phyloP scores from a whole-genome alignment of 1,284 basidiomycete species.

The Apiotrichum siamense region DNA sequence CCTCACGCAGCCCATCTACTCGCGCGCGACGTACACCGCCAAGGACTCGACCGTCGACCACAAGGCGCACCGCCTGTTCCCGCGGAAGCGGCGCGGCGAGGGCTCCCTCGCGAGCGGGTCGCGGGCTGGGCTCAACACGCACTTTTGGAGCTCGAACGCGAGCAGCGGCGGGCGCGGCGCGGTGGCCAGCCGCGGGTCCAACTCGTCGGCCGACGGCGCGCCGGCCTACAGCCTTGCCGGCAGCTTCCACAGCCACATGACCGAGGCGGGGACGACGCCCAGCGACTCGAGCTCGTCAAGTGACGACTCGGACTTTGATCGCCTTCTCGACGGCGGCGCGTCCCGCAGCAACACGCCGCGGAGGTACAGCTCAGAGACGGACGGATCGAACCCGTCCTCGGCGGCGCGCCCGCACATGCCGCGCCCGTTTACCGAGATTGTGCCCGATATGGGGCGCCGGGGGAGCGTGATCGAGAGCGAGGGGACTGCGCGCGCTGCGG shows the following conservation, averaged over 20 bases:
- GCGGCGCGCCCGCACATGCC: background rate
- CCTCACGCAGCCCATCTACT: constrained; percentile 41
- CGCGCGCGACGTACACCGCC: constrained; percentile 37
- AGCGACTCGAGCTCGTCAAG: constrained; percentile 4
- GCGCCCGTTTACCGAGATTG: constrained; percentile 8
- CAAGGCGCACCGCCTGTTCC: constrained; percentile 4
- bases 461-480: constrained; percentile 9
- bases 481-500: constrained; percentile 6
- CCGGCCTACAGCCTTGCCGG: background rate
- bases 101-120: background rate
- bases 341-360: background rate
- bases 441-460: background rate
- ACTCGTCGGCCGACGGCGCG: background rate
- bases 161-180: background rate
- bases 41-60: constrained; percentile 23
- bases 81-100: constrained; percentile 1
- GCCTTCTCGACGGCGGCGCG: constrained; percentile 8
- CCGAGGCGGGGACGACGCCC: constrained; percentile 4
- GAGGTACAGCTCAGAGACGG: constrained; percentile 4
- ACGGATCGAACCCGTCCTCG: background rate
- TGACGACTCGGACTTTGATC: constrained; percentile 23
- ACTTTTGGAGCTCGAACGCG: constrained; percentile 6
- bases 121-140: background rate
- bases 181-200: background rate
- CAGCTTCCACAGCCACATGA: constrained; percentile 8